Conservation (phyloP, 164 flowering plant species). For the Chimonanthus salicifolius region DNA sequence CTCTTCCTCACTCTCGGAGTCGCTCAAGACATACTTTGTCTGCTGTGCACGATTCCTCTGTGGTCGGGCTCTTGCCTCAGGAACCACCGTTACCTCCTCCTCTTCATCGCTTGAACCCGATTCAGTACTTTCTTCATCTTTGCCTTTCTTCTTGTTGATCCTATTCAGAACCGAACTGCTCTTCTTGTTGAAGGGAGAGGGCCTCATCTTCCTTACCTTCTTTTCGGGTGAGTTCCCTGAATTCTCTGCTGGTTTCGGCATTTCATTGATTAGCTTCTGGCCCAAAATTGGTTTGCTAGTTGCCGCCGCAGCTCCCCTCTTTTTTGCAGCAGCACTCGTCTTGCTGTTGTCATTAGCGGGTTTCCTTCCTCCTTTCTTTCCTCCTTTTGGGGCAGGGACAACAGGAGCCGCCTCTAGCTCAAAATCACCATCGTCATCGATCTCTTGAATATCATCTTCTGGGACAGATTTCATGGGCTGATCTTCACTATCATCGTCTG, state of each 20-base stretch:
- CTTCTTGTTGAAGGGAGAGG: constrained; percentile 91
- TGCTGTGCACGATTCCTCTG: constrained; percentile 38
- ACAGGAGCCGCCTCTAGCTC: constrained; percentile 22
- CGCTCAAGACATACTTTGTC: constrained; percentile 48
- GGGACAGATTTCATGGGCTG: constrained; percentile 8
- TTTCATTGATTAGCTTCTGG: constrained; percentile 60
- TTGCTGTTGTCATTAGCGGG: constrained; percentile 37
- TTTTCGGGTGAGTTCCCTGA: constrained; percentile 58
- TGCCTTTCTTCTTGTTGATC: constrained; percentile 5
- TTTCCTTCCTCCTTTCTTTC: constrained; percentile 49
- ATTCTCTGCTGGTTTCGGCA: constrained; percentile 45
- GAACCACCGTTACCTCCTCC: constrained; percentile 24
- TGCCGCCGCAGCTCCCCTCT: constrained; percentile 36
- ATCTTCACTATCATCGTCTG: constrained; percentile 35
- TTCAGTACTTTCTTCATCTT: constrained; percentile 11
- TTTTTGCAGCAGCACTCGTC: constrained; percentile 34
- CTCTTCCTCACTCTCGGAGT: constrained; percentile 51
- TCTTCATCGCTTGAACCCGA: constrained; percentile 13
- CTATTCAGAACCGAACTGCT: constrained; percentile 70
- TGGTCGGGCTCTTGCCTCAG: constrained; percentile 44
- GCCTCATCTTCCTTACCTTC: constrained; percentile 81
- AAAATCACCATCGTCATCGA: constrained; percentile 31
- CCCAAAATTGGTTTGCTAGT: constrained; percentile 28
- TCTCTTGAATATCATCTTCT: constrained; percentile 11
- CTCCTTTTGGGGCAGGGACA: constrained; percentile 12